Base-by-base conservation (phyloP, 1,139 yeast genomes). In the Debaryomyces coudertii region DNA sequence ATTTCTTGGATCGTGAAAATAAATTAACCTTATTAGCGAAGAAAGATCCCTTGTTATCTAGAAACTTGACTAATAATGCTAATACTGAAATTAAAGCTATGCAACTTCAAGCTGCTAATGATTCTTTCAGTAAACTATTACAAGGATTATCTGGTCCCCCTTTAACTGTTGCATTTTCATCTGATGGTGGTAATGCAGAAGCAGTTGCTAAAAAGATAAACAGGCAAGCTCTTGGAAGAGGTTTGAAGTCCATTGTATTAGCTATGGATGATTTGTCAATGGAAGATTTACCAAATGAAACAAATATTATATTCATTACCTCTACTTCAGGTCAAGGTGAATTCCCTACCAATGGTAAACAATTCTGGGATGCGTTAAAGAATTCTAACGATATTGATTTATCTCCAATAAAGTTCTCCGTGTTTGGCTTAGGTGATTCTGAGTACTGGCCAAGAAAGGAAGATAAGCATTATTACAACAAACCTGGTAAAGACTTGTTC, bases 291-390 rank as follows among this genome's bases (percentile, higher is more conserved):
- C 82, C 90, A 29, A 77, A 80, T 42, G 97, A 89, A 65, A 88
- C 88, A 51, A 89, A 90, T 64, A 79, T 92, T 50, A 83, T 89
- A 14, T 86, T 92, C 56, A 76, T 92, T 43, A 76, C 93, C 22
- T 89, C 97, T 4, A 92, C 98, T 43, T 92, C 97, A 6, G 98
- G 98, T 53, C 98, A 92, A 76, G 98, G 98, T 76, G 98, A 92
- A 68, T 85, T 92, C 72, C 97, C 98, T 38, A 93, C 90, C 56
- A 93, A 90, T 64, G 98, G 97, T 68, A 89, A 92, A 59, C 79
- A 76, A 45, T 85, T 90, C 62, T 92, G 97, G 97, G 97, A 90
- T 57, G 80, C 79, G 34, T 68, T 92, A 54, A 90, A 89, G 68
- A 69, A 72, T 47, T 68, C 87, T 24, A 79, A 82, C 46, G 95